phyloP scores from a whole-genome alignment of 306 rosid species.

The Fragaria iinumae region DNA sequence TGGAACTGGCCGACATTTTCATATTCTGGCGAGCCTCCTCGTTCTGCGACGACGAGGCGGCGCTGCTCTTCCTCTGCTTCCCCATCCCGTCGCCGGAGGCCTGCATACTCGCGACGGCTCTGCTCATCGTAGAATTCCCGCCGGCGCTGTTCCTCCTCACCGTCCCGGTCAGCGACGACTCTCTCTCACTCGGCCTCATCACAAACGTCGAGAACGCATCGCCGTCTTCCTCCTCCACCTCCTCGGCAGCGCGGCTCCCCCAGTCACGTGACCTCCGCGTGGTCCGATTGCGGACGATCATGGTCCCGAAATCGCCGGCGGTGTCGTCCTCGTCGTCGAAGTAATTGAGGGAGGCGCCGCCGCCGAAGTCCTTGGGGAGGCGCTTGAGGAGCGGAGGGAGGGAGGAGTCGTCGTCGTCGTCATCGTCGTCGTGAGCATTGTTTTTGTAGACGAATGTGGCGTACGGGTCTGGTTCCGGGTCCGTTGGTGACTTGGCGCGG shows the following conservation, averaged over 20 bases:
- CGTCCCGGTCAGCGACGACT: slow-evolving; percentile 65
- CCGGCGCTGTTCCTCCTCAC: slow-evolving; percentile 45
- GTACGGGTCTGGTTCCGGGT: slow-evolving; percentile 50
- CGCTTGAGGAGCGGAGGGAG: slow-evolving; percentile 94
- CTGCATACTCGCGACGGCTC: slow-evolving; percentile 95
- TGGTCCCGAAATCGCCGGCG: slow-evolving; percentile 67
- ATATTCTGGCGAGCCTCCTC: slow-evolving; percentile 56
- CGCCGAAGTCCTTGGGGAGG: slow-evolving; percentile 95
- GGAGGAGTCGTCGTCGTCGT: slow-evolving; percentile 69
- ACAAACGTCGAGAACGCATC: slow-evolving; percentile 70
- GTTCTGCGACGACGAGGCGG: slow-evolving; percentile 55
- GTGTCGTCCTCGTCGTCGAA: slow-evolving; percentile 44
- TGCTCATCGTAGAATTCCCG: slow-evolving; percentile 63
- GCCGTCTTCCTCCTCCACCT: slow-evolving; percentile 35
- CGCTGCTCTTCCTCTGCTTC: slow-evolving; percentile 65
- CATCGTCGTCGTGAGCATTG: slow-evolving; percentile 51
- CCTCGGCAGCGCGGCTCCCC: slow-evolving; percentile 27
- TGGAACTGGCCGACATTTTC: slow-evolving; percentile 84
- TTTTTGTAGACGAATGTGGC: slow-evolving; percentile 77
- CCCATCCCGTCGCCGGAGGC: slow-evolving; percentile 80
- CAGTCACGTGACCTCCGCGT: slow-evolving; percentile 39
- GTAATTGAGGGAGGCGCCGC: slow-evolving; percentile 78
- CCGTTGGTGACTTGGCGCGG: background rate
- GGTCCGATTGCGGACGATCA: slow-evolving; percentile 56
- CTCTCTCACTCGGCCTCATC: slow-evolving; percentile 61